phyloP scores from a whole-genome alignment of 2,329 filamentous ascomycete genomes.

The Balansia obtecta region DNA sequence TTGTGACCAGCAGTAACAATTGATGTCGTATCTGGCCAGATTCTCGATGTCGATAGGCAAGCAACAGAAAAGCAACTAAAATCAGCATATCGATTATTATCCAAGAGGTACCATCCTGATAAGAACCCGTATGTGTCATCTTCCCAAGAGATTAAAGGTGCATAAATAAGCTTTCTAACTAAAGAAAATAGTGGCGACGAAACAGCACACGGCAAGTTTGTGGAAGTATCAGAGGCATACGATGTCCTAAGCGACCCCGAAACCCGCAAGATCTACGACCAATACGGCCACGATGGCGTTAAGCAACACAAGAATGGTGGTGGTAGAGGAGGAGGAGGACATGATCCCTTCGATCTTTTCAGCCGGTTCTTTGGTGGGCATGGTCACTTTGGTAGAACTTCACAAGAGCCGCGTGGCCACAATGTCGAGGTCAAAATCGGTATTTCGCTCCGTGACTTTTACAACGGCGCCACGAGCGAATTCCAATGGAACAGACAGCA shows the following conservation, averaged over 20 bases:
- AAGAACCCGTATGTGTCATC: constrained; percentile 72
- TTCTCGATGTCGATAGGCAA: constrained; percentile 67
- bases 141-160: background rate
- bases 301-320: constrained; percentile 66
- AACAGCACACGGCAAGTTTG: constrained; percentile 77
- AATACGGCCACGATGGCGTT: constrained; percentile 83
- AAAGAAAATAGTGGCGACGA: constrained; percentile 51
- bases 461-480: constrained; percentile 75
- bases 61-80: constrained; percentile 86
- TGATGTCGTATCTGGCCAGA: constrained; percentile 16
- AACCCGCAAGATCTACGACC: constrained; percentile 81
- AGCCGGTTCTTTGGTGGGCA: constrained; percentile 90
- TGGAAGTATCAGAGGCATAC: constrained; percentile 90
- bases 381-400: constrained; percentile 66
- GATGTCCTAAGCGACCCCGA: constrained; percentile 74
- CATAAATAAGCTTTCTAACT: constrained; percentile 2
- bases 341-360: constrained; percentile 95
- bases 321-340: constrained; percentile 32
- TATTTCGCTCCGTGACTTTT: constrained; percentile 79
- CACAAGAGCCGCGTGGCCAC: constrained; percentile 66
- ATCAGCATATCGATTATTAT: constrained; percentile 78
- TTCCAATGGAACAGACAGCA: constrained; percentile 90
- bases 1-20: background rate
- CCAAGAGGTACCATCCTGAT: constrained; percentile 94
- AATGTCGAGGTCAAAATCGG: constrained; percentile 79